Conservation (phyloP, 1,139 yeast genomes). For the Pichia sp. region DNA sequence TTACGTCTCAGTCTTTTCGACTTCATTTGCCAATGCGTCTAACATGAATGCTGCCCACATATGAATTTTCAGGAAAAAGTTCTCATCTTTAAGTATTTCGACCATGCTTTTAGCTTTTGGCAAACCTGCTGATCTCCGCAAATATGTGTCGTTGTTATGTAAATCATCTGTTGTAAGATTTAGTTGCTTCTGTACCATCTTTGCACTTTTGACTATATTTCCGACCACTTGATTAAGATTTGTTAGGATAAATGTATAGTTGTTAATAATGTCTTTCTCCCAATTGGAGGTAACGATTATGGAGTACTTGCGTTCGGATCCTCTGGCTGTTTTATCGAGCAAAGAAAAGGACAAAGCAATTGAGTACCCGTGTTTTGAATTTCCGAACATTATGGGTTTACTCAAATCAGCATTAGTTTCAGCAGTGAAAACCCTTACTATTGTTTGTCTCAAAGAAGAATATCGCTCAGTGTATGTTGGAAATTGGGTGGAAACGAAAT, state of each 20-base stretch:
- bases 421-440: constrained; percentile 65
- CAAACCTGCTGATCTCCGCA: constrained; percentile 46
- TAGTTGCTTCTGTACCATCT: background rate
- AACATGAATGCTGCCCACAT: constrained; percentile 57
- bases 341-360: constrained; percentile 64
- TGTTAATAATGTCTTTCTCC: constrained; percentile 48
- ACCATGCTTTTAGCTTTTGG: constrained; percentile 54
- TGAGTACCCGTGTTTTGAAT: constrained; percentile 63
- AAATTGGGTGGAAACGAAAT: constrained; percentile 54
- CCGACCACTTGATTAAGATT: constrained; percentile 36
- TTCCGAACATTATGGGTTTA: constrained; percentile 71
- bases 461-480: constrained; percentile 54
- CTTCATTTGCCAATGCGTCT: constrained; percentile 21
- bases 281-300: constrained; percentile 59
- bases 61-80: constrained; percentile 62
- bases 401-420: constrained; percentile 66
- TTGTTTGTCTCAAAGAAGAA: constrained; percentile 54
- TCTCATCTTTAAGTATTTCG: constrained; percentile 56
- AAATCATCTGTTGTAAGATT: constrained; percentile 27
- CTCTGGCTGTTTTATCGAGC: constrained; percentile 68
- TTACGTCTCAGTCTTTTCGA: background rate
- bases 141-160: constrained; percentile 49
- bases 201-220: constrained; percentile 8
- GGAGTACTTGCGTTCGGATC: constrained; percentile 72
- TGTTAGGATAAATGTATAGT: constrained; percentile 55